Evolutionary conservation across 345 rosid species (phyloP).

Genomic region (Rhizophora apiculata): DNA sequence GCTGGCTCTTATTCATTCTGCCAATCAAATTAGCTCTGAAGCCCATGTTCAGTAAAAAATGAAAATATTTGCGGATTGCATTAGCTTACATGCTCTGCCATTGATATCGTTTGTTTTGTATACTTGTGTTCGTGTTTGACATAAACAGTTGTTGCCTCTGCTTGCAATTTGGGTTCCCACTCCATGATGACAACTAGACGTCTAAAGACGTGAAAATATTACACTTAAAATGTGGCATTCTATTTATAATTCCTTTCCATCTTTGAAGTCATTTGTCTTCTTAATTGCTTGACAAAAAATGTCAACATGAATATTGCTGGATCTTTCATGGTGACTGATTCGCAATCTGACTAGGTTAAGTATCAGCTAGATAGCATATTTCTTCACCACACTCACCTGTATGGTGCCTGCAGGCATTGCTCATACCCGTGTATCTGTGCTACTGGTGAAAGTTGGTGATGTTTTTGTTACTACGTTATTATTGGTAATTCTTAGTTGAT

Average conservation of each 20-base stretch:
- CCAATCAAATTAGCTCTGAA: conserved; percentile 93
- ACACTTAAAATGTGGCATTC: no score
- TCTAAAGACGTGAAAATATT: no score
- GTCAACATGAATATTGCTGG: not conserved
- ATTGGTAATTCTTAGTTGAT: conserved; percentile 5
- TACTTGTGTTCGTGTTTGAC: not conserved
- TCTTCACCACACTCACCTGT: conserved; percentile 85
- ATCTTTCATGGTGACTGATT: not conserved
- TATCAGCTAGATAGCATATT: conserved; percentile 93
- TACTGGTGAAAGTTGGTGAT: conserved; percentile 83
- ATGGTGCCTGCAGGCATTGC: conserved; percentile 92
- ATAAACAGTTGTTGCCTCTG: not conserved
- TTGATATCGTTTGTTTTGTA: not conserved
- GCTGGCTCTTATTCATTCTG: conserved; percentile 82
- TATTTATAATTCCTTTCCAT: no score
- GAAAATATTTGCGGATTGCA: not conserved
- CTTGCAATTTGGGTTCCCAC: not conserved
- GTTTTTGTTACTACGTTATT: not conserved
- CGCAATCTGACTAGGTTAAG: conserved; percentile 47
- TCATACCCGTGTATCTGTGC: conserved; percentile 97
- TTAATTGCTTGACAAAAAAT: not conserved
- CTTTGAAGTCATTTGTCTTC: not conserved
- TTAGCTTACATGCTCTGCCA: not conserved
- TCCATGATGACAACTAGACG: not conserved
- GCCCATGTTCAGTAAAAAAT: conserved; percentile 74